Evolutionary conservation across 108 stramenopile genomes (phyloP), one percentile per base, ranked within the genome.

Genomic region (Nitzschia putrida): DNA sequence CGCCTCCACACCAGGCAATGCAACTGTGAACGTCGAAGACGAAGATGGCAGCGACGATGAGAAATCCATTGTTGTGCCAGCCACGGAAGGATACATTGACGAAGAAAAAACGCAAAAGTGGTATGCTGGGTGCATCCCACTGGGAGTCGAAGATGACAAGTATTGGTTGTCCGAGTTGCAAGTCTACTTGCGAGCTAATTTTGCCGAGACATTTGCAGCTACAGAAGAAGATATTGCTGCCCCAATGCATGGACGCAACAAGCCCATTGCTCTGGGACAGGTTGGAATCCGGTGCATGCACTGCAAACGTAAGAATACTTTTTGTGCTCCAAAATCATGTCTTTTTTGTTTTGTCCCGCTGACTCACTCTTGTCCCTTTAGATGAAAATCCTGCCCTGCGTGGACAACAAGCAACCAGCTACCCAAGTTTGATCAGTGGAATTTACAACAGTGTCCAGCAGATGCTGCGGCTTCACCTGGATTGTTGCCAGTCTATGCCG

Each of bases 381-480:
- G 80, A 85, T 50, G 73, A 87, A 43, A 80, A 86, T 53, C 71
- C 85, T 26, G 69, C 72, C 11, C 82, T 83, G 23, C 79, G 88
- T 26, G 80, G 86, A 51, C 86, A 85, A 44, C 86, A 94, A 61
- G 83, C 89, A 20, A 80, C 85, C 0, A 78, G 80, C 41, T 94
- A 94, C 68, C 92, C 92, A 10, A 83, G 76, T 54, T 73, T 77
- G n/a, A 90, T 94, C 41, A 86, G 85, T 53, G 88, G 86, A 29
- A 91, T 94, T 47, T 94, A 94, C 76, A 94, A 94, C 63, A 81
- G 80, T 41, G 89, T 91, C 39, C 89, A 94, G 60, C 92, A 94
- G 65, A 94, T 94, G 92, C 81, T 89, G 53, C 84, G 88, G 11
- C 71, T 86, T n/a, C 92, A 94, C 64, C 72, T 90, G 55, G 83